Conservation (phyloP, 2,329 filamentous ascomycete species). For the Calycina herbarum region DNA sequence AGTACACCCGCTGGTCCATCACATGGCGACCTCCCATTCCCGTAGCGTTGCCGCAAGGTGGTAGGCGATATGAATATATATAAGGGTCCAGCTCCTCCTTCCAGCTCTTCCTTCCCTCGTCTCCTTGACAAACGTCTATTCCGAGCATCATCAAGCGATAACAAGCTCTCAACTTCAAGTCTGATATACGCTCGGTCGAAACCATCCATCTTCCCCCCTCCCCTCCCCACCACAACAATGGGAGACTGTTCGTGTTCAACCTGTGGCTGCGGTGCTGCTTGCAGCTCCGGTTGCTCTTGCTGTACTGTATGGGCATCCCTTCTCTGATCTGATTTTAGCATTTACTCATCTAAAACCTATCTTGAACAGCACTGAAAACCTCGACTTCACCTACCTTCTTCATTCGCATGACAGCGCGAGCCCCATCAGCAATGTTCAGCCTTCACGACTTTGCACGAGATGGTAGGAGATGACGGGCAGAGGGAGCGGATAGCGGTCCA, state of each 20-base stretch:
- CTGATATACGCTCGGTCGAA: neutral
- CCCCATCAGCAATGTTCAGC: neutral
- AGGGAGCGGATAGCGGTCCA: neutral
- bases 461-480: neutral
- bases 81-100: neutral
- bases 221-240: conserved; percentile 4
- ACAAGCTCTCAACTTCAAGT: neutral
- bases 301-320: conserved; percentile 3
- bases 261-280: conserved; percentile 7
- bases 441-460: neutral
- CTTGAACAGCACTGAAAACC: neutral
- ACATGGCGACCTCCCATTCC: neutral
- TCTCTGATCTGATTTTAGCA: neutral
- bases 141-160: conserved; percentile 3
- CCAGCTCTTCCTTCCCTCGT: neutral
- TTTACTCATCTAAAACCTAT: neutral
- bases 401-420: neutral
- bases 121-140: neutral
- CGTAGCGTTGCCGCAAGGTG: neutral
- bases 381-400: neutral
- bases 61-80: neutral
- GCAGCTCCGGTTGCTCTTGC: conserved; percentile 9
- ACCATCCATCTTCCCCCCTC: neutral
- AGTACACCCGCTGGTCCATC: conserved; percentile 1
- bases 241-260: conserved; percentile 12